Percentiles rank a stretch among this genome's conserved stretches.
These are phyloP conservation scores for Termitomyces sp. DNA, from an alignment of 768 basidiomycete species.

Conservation along the genomic window DNA sequence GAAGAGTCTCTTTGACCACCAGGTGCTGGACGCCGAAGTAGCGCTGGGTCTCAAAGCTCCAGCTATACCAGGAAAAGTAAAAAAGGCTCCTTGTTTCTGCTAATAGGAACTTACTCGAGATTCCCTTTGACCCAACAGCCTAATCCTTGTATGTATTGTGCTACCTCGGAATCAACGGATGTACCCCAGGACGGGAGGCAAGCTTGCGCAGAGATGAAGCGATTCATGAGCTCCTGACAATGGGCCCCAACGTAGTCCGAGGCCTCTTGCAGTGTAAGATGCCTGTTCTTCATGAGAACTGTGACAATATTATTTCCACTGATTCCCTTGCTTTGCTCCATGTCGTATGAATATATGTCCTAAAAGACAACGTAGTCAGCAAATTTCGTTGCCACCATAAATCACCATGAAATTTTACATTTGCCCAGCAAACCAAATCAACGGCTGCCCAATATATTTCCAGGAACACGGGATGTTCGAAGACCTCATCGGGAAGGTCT, in stretches of 20 bases:
- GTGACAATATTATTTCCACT: conserved; percentile 67
- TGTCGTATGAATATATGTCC: conserved; percentile 73
- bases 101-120: conserved; percentile 38
- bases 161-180: conserved; percentile 47
- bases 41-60: conserved; percentile 68
- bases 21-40: conserved; percentile 60
- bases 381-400: neutral
- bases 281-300: conserved; percentile 57
- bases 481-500: conserved; percentile 61
- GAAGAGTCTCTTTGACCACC: conserved; percentile 47
- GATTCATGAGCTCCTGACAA: conserved; percentile 47
- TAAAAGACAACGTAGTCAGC: conserved; percentile 20
- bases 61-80: conserved; percentile 30
- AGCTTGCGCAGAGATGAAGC: conserved; percentile 43
- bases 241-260: conserved; percentile 53
- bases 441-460: conserved; percentile 55
- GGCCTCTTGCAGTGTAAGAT: conserved; percentile 54
- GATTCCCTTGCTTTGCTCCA: conserved; percentile 67
- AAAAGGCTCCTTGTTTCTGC: conserved; percentile 2
- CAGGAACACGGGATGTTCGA: conserved; percentile 51
- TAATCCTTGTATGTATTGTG: conserved; percentile 51
- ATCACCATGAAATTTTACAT: conserved; percentile 41
- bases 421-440: conserved; percentile 70
- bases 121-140: conserved; percentile 64
- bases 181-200: conserved; percentile 47